Evolutionary conservation across 164 flowering plant genomes (phyloP).

Genomic region (Tinospora cordifolia): DNA sequence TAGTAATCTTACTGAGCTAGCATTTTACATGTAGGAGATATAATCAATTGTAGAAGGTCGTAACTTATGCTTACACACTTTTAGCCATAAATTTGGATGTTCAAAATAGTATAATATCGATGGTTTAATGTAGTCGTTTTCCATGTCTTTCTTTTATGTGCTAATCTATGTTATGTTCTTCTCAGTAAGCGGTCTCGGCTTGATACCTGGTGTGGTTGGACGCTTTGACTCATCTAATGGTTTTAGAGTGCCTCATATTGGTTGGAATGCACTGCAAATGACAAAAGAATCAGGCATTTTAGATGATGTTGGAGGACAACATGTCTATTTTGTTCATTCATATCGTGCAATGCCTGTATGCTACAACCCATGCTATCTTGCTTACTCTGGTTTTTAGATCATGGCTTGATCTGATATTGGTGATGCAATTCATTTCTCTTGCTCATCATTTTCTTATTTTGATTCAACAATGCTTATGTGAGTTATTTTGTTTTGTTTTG

Average conservation of each 20-base stretch:
- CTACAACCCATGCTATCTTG: conserved; percentile 8
- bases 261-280: conserved; percentile 88
- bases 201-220: conserved; percentile 93
- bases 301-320: conserved; percentile 64
- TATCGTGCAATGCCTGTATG: conserved; percentile 84
- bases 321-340: conserved; percentile 97
- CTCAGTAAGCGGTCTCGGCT: conserved; percentile 87
- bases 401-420: conserved; percentile 6
- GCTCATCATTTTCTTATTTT: background rate
- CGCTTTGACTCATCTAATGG: conserved; percentile 86
- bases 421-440: background rate
- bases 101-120: background rate
- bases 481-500: background rate
- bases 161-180: conserved; percentile 16
- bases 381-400: conserved; percentile 1
- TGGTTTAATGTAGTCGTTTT: background rate
- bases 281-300: conserved; percentile 57
- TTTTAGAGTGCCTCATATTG: conserved; percentile 89
- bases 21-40: background rate
- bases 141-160: background rate
- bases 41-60: background rate
- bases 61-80: background rate
- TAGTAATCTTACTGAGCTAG: background rate
- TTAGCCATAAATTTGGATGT: background rate
- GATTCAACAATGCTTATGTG: background rate